Evolutionary conservation across 345 rosid species (phyloP), one percentile per base, ranked within the genome.

Genomic region (Murraya paniculata): DNA sequence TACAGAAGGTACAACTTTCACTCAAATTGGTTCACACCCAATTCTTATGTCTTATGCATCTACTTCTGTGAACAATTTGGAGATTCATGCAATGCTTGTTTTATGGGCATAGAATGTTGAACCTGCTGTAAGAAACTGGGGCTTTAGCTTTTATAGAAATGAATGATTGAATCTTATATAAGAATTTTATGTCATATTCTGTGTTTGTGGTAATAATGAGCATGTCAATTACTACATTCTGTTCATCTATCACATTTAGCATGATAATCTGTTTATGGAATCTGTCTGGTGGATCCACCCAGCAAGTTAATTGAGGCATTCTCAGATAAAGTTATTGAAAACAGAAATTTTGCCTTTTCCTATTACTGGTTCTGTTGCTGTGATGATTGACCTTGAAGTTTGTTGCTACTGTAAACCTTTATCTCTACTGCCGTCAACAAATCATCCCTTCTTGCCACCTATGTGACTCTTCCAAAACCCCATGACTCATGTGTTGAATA

Each of bases 1-100:
- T 93, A 31, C 99, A 93, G 80, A 97, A 90, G 94, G 99, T 91
- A 90, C 73, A 30, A 78, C 77, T 80, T 81, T 74, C 70, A 55
- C 81, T 73, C 80, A 39, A 60, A 55, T 77, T 62, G 30, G 35
- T 58, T 68, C 28, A 53, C 57, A 18, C 61, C 6, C 41, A 73
- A 39, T n/a, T 59, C 64, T 53, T 21, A 7, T 36, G 36, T 74
- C 67, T 71, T 58, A 18, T 62, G 58, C 19, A 71, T 64, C 39
- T 71, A 31, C 53, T 76, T 76, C 22, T 58, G n/a, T 14, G 57
- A 65, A 31, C 60, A n/a, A 74, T 53, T 38, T 9, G 66, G 68
- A 73, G 72, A 33, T 13, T 38, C 33, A 73, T 68, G 70, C 27
- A 45, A 27, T 31, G 6, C 50, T 68, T 78, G 33, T 53, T 8